Base-by-base conservation (phyloP, 768 basidiomycete species). In the Leccinum boreale region DNA sequence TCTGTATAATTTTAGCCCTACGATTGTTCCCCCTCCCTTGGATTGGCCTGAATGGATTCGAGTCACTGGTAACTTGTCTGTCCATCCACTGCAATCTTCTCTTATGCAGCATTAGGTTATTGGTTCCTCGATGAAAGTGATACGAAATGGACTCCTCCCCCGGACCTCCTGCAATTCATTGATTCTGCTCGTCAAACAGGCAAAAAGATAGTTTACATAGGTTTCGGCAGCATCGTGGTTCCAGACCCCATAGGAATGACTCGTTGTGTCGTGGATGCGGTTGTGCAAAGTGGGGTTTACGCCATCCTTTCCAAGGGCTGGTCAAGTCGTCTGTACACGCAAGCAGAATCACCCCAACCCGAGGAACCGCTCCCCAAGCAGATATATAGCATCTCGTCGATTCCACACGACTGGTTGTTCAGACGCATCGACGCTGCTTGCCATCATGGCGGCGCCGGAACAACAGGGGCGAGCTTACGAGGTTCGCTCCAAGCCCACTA, bases 11-110 rank as follows among this genome's bases (percentile, higher is more conserved):
- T 98, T 98, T 70, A 95, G 92, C 66, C 92, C 94, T 1, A 79
- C 83, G 29, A 80, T 93, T 48, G 92, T 98, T 14, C 94, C 95
- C 7, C 92, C 89, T 26, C 96, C 96, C 3, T 75, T 98, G 55
- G 96, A 99, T 71, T 99, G 97, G 97, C 93, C 94, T 4, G 96
- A 99, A 73, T 98, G 95, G 94, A 98, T 98, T 61, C 88, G 91
- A 44, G 84, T 95, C 1, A 94, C 94, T 60, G 92, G 92, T 90
- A 64, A 57, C 68, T 52, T 48, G 15, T 50, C 53, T 72, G 60
- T 26, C 17, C 17, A 55, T 15, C 26, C 15, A 26, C 42, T 46
- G 11, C 19, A 50, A 24, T 14, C 53, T 46, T 44, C 55, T 62
- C 61, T 61, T 33, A 68, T 14, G 5, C 29, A 21, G 21, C 42